Evolutionary conservation across 140 eudicot species (phyloP), one percentile per base, ranked within the genome.

Genomic region (Senecio squalidus): DNA sequence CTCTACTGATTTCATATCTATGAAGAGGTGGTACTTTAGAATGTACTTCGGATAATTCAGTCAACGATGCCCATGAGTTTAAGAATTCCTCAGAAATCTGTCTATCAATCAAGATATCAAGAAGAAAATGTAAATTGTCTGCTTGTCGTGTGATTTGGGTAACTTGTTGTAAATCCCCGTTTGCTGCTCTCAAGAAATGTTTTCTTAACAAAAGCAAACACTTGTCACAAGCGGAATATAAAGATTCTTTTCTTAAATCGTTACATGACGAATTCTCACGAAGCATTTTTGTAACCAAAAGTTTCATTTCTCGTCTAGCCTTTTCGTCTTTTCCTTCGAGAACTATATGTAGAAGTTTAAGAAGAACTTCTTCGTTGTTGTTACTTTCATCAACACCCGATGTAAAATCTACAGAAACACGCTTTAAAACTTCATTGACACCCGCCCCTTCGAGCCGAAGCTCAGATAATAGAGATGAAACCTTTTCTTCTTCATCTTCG

Each of bases 251-350:
- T 17, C 79, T 73, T 60, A 86, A 55, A 55, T 86, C 94, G n/a
- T 79, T 79, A 11, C 73, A 80, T 28, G 88, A 81, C 1, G 84
- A 77, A 67, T 81, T 91, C 69, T 91, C 96, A 1, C 83, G 88
- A 16, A 86, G 85, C 96, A 91, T 91, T 75, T 86, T 86, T n/a
- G 89, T 69, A 14, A 91, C 88, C 69, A 91, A 68, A 24, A 64
- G 78, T 72, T 91, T 91, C 96, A 91, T 91, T 14, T 91, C 98
- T 52, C 96, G 60, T 62, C 98, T 72, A 1, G 98, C 96, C 33
- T 91, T 91, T 66, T 91, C 98, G 20, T 91, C 98, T 43, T 91
- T 91, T 18, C 96, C 96, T 33, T 86, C 91, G 6, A 91, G 92
- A 72, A 91, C 92, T 7, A 76, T 84, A 4, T 81, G 88, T 34